These are phyloP conservation scores for Lophiostoma macrostomum DNA, from an alignment of 495 filamentous ascomycete genomes.

Conservation along the genomic window DNA sequence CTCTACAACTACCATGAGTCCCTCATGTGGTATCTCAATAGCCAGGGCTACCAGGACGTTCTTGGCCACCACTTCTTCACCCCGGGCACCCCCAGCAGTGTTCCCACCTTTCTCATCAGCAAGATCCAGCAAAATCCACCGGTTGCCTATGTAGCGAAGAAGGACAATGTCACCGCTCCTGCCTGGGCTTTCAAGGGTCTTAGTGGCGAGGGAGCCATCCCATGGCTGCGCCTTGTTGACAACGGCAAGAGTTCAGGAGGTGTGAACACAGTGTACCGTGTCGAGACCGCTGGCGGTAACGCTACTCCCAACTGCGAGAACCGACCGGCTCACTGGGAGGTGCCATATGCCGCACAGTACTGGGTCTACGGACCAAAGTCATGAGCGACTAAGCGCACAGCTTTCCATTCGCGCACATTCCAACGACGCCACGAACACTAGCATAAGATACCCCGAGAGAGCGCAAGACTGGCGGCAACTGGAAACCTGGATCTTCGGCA, in stretches of 20 bases:
- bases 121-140: constrained; percentile 16
- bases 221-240: constrained; percentile 30
- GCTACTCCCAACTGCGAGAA: constrained; percentile 23
- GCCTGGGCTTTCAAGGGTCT: constrained; percentile 17
- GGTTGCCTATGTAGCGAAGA: constrained; percentile 25
- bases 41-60: constrained; percentile 21
- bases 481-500: no score
- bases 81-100: no score
- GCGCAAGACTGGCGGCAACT: no score
- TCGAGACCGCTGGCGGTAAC: constrained; percentile 34
- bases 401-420: not conserved
- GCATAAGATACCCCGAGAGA: no score
- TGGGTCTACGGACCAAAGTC: constrained; percentile 26
- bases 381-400: constrained; percentile 2
- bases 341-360: constrained; percentile 33
- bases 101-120: constrained; percentile 27
- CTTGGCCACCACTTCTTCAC: constrained; percentile 35
- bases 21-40: constrained; percentile 11
- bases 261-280: constrained; percentile 31
- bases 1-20: not conserved
- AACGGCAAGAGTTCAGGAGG: constrained; percentile 18
- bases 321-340: constrained; percentile 14
- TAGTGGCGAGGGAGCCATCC: constrained; percentile 21
- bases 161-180: constrained; percentile 23
- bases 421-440: no score